Evolutionary conservation across 169 alveolate species (phyloP).

Genomic region (Cryptosporidium andersoni): DNA sequence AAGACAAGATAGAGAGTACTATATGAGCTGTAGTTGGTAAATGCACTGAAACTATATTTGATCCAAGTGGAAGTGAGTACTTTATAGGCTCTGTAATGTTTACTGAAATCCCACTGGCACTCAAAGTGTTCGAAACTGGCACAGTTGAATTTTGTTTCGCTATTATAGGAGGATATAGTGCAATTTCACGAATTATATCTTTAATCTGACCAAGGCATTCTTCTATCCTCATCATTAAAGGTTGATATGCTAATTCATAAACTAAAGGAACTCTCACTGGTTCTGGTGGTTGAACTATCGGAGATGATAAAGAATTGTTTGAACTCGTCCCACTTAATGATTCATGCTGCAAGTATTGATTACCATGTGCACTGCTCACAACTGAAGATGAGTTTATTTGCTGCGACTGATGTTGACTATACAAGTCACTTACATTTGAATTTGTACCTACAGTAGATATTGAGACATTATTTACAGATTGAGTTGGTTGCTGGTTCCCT

Average conservation of each 20-base stretch:
- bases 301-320: neutral
- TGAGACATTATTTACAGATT: neutral
- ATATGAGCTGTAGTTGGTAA: conserved; percentile 43
- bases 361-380: neutral
- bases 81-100: neutral
- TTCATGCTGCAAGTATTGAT: neutral
- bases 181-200: conserved; percentile 78
- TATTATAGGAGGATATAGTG: conserved; percentile 79
- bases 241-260: conserved; percentile 32
- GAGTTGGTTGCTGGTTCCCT: conserved; percentile 13
- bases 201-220: conserved; percentile 78
- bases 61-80: conserved; percentile 35
- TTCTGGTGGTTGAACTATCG: conserved; percentile 51
- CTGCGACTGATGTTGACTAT: neutral
- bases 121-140: conserved; percentile 9
- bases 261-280: conserved; percentile 65
- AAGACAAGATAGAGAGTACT: conserved; percentile 30
- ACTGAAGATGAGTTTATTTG: neutral
- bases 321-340: neutral
- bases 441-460: conserved; percentile 4
- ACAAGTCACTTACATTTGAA: too few species aligned
- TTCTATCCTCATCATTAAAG: conserved; percentile 75
- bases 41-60: neutral
- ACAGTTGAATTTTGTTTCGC: neutral
- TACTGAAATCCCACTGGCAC: neutral